Evolutionary conservation across 371 early-diverging fungal genomes (phyloP), one percentile per base, ranked within the genome.

Genomic region (Circinella minor): DNA sequence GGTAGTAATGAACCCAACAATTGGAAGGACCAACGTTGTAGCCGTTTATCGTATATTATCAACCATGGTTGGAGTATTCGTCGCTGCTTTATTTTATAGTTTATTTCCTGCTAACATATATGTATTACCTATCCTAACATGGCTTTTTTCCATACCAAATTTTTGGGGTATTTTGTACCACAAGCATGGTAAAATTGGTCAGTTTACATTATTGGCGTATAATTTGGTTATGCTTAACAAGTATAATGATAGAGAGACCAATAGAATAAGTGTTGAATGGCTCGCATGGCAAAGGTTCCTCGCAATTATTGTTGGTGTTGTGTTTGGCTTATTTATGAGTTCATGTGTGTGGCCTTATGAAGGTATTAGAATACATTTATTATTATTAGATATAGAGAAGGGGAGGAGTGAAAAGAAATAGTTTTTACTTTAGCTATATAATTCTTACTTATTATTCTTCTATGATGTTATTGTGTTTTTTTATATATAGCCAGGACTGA

Each of bases 1-100:
- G 70, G 92, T 93, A 3, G 90, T 94, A 18, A 92, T 95, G 93
- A 91, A 91, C 2, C 95, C 95, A 8, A 94, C 94, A 0, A 92
- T 93, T 0, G 96, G 96, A 20, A 94, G 92, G 1, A 90, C 95
- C 1, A 92, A 92, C 59, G 61, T 89, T 0, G 87, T 91, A 10
- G 92, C 91, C 34, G 64, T 93, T 4, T 92, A 92, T 74, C 90
- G 94, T 27, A 81, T 93, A 3, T 80, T 91, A n/a, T 92, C 94
- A 7, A 95, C 94, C 0, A 71, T 91, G 10, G 73, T 87, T 3
- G 95, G 94, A 11, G 92, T 91, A 7, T 82, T 80, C 38, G 68
- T 76, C 0, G 93, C 93, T 9, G 88, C 86, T 49, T 48, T 78
- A 0, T 82, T 89, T 4, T 92, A 90, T 46, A 68, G 81, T 37